Evolutionary conservation across 2,329 filamentous ascomycete species (phyloP), one percentile per base, ranked within the genome.

Genomic region (Aspergillus candidus): DNA sequence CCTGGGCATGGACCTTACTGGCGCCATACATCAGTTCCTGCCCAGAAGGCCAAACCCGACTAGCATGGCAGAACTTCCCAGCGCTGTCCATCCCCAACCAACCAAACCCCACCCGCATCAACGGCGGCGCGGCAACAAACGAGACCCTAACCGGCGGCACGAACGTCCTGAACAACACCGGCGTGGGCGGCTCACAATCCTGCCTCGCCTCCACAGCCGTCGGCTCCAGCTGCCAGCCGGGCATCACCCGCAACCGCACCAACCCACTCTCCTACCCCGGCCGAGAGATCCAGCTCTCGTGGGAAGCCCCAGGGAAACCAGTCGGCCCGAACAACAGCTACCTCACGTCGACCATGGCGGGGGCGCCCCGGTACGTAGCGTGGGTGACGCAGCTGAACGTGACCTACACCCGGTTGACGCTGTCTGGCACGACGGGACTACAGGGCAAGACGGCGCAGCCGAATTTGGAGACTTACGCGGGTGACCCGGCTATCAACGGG

Each of bases 51-150:
- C 81, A 83, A 53, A 91, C 86, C 1, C 80, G 86, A 6, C 72
- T 94, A 27, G 76, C 81, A 17, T 94, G 88, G 87, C 84, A 91
- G 62, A 94, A 94, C 71, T 90, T 87, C 70, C 88, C 87, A 0
- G 75, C 78, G 0, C 69, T 93, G 12, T 72, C 76, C 54, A 73
- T 93, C 39, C 70, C 84, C 27, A 90, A 91, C 68, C 83, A 91
- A 61, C 82, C 87, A 2, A 91, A 90, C 65, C 76, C 83, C 15
- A 80, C 80, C 47, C 79, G 83, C 18, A 72, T 81, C 60, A 79
- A 85, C 43, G 79, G 79, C 11, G 79, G 82, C 4, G 66, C 79
- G 49, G 76, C 73, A 1, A 72, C 71, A 53, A 82, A 82, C 53
- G 84, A 88, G 66, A 84, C 82, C 0, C 72, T 75, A 0, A 51